Conservation (phyloP, 441 rosid species). For the Syzygium malaccense region DNA sequence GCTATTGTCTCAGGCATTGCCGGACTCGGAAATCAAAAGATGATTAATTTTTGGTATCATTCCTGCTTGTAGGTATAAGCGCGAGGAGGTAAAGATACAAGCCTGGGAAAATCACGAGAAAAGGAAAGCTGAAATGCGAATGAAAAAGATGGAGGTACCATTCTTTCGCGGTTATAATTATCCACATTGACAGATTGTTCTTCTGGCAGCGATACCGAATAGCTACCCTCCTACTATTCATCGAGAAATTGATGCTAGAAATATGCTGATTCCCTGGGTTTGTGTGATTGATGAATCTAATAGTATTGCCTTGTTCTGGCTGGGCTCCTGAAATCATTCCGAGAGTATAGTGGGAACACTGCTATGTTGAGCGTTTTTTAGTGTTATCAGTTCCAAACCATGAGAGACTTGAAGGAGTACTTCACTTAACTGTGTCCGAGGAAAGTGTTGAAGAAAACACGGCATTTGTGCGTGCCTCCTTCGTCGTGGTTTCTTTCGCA, state of each 20-base stretch:
- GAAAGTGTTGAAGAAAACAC: neutral
- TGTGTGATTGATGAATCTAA: neutral
- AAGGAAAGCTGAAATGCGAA: conserved; percentile 86
- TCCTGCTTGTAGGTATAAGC: conserved; percentile 51
- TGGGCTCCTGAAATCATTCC: neutral
- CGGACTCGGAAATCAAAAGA: neutral
- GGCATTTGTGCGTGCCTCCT: neutral
- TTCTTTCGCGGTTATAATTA: neutral
- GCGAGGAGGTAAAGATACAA: conserved; percentile 86
- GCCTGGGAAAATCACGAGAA: conserved; percentile 93
- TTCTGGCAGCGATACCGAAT: neutral
- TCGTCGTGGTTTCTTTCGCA: neutral
- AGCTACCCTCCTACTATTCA: neutral
- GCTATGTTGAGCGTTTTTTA: neutral
- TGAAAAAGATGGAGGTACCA: conserved; percentile 82
- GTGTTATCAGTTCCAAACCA: neutral
- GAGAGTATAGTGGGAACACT: neutral
- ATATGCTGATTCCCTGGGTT: neutral
- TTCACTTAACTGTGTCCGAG: neutral
- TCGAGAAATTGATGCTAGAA: neutral
- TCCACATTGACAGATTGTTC: neutral
- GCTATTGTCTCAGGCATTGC: neutral
- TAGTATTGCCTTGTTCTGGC: neutral
- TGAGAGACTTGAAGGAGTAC: neutral
- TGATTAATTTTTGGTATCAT: neutral